These are phyloP conservation scores for Aspergillus sp. DNA, from an alignment of 2,329 filamentous ascomycete species.

Conservation along the genomic window DNA sequence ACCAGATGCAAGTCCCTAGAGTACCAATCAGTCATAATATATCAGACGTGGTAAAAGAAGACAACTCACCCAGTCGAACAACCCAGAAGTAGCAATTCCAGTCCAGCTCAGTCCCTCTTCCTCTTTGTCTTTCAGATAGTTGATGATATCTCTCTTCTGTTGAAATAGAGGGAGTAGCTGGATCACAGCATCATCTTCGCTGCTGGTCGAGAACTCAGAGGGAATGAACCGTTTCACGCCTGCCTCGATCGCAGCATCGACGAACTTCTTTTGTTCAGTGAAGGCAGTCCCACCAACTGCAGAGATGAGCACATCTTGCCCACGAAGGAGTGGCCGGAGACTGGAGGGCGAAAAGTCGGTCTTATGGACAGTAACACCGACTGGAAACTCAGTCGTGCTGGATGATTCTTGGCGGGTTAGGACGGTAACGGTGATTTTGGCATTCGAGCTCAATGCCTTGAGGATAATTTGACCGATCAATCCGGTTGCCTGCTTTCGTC, in stretches of 20 bases:
- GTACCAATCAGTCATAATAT: conserved; percentile 15
- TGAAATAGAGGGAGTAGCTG: conserved; percentile 28
- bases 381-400: conserved; percentile 21
- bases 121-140: conserved; percentile 56
- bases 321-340: conserved; percentile 28
- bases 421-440: conserved; percentile 25
- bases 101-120: conserved; percentile 59
- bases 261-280: conserved; percentile 31
- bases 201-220: conserved; percentile 35
- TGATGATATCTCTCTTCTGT: conserved; percentile 38
- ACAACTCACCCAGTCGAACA: conserved; percentile 59
- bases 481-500: conserved; percentile 24
- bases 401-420: conserved; percentile 25
- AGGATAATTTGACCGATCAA: conserved; percentile 28
- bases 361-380: conserved; percentile 22
- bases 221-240: conserved; percentile 39
- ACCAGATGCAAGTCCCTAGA: conserved; percentile 48
- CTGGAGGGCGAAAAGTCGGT: conserved; percentile 27
- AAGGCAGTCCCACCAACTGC: conserved; percentile 26
- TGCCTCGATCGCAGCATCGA: conserved; percentile 34
- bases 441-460: conserved; percentile 16
- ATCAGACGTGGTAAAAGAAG: not conserved
- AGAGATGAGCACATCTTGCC: conserved; percentile 36
- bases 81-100: conserved; percentile 57
- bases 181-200: conserved; percentile 25